Evolutionary conservation across 768 basidiomycete species (phyloP), one percentile per base, ranked within the genome.

Genomic region (Cystofilobasidium ferigula): DNA sequence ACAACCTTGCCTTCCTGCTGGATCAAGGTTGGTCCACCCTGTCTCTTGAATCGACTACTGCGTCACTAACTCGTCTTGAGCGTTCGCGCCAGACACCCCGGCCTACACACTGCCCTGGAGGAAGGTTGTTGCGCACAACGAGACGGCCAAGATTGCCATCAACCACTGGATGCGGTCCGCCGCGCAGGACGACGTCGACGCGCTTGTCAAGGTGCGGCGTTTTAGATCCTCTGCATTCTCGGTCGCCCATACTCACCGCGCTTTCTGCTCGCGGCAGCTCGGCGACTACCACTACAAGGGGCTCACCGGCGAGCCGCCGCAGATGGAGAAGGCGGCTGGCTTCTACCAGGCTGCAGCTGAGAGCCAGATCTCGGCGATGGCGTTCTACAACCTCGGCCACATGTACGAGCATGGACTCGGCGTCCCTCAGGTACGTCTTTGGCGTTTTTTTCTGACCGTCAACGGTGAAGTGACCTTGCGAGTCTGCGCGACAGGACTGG

Each of bases 361-460:
- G 69, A 93, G 89, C 2, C 89, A 93, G 68, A 71, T 87, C 71
- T 95, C 91, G 71, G 91, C 95, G 1, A 79, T 98, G 69, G 92
- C 95, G 1, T 89, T 95, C 85, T 97, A 91, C 91, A 95, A 97
- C 73, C 78, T 98, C 14, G 95, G 94, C 1, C 97, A 89, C 89
- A 98, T 98, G 95, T 98, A 97, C 75, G 94, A 98, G 78, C 89
- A 91, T 71, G 95, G 95, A 0, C 75, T 88, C 26, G 95, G 95
- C 2, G 89, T 98, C 0, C 84, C 87, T 30, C 86, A 88, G 81
- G 89, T 88, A 69, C 69, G 78, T 69, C 24, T 30, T 45, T 54
- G 28, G 20, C n/a, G 24, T 35, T 22, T 13, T 16, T 20, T 32
- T 20, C 20, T 24, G 6, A 1, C 30, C 42, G 14, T 16, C 0